Conservation (phyloP, 208 protist genomes). For the Trypanosoma scelopori region DNA sequence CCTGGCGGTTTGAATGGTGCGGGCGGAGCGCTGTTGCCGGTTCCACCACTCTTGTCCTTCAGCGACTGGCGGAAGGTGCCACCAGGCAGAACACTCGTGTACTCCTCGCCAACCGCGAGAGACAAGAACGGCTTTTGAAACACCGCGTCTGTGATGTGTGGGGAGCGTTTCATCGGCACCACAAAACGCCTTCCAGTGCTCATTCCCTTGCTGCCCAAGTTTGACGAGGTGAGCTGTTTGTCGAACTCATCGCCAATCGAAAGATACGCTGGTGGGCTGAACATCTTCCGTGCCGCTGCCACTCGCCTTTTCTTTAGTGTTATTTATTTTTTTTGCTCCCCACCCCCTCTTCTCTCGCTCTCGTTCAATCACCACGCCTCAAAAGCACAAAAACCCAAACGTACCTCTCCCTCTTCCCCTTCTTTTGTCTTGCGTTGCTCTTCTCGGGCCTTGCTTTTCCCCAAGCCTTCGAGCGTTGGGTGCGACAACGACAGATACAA, state of each 20-base stretch:
- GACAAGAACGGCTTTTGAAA: constrained; percentile 69
- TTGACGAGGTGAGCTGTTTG: constrained; percentile 40
- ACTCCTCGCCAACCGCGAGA: constrained; percentile 78
- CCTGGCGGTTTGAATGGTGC: constrained; percentile 63
- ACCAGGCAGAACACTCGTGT: constrained; percentile 42
- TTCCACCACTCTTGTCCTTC: constrained; percentile 12
- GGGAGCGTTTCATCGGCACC: constrained; percentile 69
- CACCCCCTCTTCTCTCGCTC: too few relatives aligned
- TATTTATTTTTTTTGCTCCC: too few relatives aligned
- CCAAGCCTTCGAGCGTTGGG: too few relatives aligned
- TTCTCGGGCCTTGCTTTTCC: too few relatives aligned
- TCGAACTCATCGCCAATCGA: constrained; percentile 91
- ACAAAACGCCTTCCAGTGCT: constrained; percentile 42
- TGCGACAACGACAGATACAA: too few relatives aligned
- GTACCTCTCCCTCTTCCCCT: too few relatives aligned
- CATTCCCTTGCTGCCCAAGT: constrained; percentile 14
- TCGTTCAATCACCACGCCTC: too few relatives aligned
- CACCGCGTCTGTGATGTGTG: constrained; percentile 71
- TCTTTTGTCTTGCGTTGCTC: too few relatives aligned
- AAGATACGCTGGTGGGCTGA: constrained; percentile 78
- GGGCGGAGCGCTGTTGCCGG: not conserved
- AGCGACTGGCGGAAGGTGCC: constrained; percentile 45
- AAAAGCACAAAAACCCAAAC: too few relatives aligned
- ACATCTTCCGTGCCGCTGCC: constrained; percentile 35
- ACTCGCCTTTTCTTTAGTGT: not conserved